Base-by-base conservation (phyloP, 2,329 filamentous ascomycete species). In the Lasiodiplodia sp. region DNA sequence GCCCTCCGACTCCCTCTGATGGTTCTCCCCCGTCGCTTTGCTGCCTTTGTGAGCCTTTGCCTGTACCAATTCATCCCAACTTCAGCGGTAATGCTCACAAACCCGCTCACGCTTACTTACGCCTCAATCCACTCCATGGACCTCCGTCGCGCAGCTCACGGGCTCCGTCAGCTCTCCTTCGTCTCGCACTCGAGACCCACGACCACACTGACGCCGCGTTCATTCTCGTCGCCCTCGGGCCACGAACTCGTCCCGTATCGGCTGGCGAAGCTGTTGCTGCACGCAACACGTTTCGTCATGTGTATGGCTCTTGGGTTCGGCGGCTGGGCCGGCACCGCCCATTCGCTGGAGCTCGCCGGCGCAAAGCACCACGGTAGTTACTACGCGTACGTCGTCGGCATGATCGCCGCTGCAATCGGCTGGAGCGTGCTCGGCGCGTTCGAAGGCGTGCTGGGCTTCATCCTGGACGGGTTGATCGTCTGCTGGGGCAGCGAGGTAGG, bases 271-370 rank as follows among this genome's bases (percentile, higher is more conserved):
- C 86, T 98, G 34, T 87, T 99, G 8, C 88, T 99, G 3, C 93
- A 97, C 73, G 93, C 95, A 3, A 96, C 94, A 1, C 89, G 95
- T 21, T 92, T 95, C 77, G 92, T 97, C 75, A 97, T 97, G 88
- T 93, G 93, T 0, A 89, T 94, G 57, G 92, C 90, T 0, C 87
- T 99, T 37, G 95, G 95, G 0, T 97, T 98, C 75, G 94, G 92
- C 4, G 95, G 93, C n/a, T 99, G 96, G 96, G 93, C 98, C 10
- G 92, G 93, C 57, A 97, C 94, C 44, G 94, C 96, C 12, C 90
- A 93, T 71, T 90, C 92, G 79, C 84, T 97, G 4, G 84, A 86
- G 64, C 83, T 96, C 23, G 83, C 77, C 82, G 75, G 81, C 82
- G 69, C 89, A 79, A 68, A 60, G 71, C 62, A 79, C 63, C 88